A percentile compares a stretch with the other conserved stretches of the same genome.
Conservation (phyloP, 805 yeast species). For the Pichia pseudocactophila region DNA sequence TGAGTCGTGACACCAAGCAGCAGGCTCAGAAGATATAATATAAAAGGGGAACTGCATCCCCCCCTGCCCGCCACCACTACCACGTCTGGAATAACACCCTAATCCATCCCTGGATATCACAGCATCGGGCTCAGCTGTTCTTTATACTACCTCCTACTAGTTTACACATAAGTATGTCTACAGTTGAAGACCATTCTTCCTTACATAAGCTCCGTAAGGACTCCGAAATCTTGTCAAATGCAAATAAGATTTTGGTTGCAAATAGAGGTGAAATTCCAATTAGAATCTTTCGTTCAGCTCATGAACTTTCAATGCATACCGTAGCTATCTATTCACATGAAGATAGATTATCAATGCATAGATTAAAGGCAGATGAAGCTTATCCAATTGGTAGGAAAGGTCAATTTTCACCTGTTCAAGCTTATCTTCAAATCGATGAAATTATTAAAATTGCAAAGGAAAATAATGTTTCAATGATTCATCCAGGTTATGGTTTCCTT, state of each 20-base stretch:
- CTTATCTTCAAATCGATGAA: constrained; percentile 92
- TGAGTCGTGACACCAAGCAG: no score
- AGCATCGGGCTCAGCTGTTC: neutral
- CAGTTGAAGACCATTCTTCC: constrained; percentile 28
- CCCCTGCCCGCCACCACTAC: no score
- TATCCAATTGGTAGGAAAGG: constrained; percentile 87
- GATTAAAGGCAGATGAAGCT: constrained; percentile 90
- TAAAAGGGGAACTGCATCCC: no score
- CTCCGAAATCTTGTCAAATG: constrained; percentile 40
- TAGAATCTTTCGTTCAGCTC: constrained; percentile 93
- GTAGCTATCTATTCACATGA: constrained; percentile 96
- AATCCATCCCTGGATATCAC: no score
- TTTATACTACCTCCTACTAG: neutral
- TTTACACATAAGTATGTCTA: constrained; percentile 18
- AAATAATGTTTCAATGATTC: constrained; percentile 77
- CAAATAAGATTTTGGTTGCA: constrained; percentile 65
- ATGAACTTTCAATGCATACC: constrained; percentile 93
- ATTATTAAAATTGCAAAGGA: constrained; percentile 76
- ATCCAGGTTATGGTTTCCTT: constrained; percentile 87
- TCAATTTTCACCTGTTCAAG: constrained; percentile 90
- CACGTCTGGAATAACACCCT: no score
- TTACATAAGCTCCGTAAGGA: constrained; percentile 31
- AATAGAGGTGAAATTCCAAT: constrained; percentile 82
- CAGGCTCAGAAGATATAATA: no score
- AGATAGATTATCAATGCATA: constrained; percentile 89